Base-by-base conservation (phyloP, 495 filamentous ascomycete species). In the Hypoxylon fragiforme region DNA sequence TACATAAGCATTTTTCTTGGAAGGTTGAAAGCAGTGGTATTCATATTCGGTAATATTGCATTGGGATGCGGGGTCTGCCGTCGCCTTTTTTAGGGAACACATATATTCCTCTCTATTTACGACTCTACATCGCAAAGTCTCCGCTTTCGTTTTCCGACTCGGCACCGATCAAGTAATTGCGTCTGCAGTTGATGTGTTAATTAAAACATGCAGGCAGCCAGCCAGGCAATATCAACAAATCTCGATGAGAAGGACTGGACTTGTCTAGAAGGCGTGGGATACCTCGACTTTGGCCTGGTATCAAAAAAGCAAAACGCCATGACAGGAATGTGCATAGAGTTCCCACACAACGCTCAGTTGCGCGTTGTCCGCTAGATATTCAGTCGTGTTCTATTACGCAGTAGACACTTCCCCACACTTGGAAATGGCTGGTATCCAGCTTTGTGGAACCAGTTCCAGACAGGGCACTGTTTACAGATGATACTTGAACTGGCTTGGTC, bases 1-100 rank as follows among this genome's bases (percentile, higher is more conserved):
- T 66, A 68, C 65, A 68, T 68, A 66, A 62, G 63, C 63, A 68
- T 68, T 60, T n/a, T n/a, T n/a, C n/a, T 60, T 65, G 63, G 60
- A 58, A 58, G 54, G 63, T 44, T 49, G 58, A n/a, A 58, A 65
- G 57, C 49, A 54, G 63, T 68, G 65, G 39, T 64, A 60, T 65
- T 63, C 52, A 65, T 68, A 57, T 70, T 66, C 64, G 69, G 67
- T 70, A 70, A 72, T 70, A 68, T 64, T 70, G 69, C 69, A 71
- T 69, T 69, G 66, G 67, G 58, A 65, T 63, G 65, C 65, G 65
- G 62, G 55, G 52, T 60, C 51, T 59, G 44, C 63, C 41, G 50
- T 57, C 59, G n/a, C n/a, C n/a, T n/a, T n/a, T 67, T 63, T 54
- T 36, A 53, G 55, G 56, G 50, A 64, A 65, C 55, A 47, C 65